Evolutionary conservation across 2,329 filamentous ascomycete species (phyloP).

Genomic region (Cladobotryum mycophilum): DNA sequence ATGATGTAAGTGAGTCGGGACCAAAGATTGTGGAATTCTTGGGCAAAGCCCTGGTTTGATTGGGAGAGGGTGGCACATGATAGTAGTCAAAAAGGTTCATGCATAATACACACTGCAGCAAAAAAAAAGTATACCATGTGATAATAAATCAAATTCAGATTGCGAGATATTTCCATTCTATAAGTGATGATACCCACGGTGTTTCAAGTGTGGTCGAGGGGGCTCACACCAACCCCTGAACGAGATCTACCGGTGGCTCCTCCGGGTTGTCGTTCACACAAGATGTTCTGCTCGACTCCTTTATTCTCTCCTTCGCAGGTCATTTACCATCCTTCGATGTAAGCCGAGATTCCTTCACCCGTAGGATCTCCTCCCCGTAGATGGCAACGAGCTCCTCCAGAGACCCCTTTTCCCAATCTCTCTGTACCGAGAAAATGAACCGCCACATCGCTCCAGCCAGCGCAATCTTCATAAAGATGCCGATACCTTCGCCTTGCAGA

Average conservation of each 20-base stretch:
- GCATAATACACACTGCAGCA: no score
- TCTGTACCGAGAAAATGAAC: background rate
- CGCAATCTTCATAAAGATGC: background rate
- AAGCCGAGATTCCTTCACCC: background rate
- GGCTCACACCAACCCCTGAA: no score
- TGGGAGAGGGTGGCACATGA: no score
- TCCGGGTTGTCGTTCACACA: background rate
- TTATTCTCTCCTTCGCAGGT: background rate
- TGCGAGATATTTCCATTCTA: no score
- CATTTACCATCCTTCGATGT: background rate
- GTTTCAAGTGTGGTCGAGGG: no score
- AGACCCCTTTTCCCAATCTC: background rate
- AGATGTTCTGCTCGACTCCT: no score
- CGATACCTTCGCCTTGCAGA: background rate
- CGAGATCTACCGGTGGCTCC: no score
- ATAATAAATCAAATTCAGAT: no score
- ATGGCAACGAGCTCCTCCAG: background rate
- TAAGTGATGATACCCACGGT: no score
- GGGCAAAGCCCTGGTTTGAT: background rate
- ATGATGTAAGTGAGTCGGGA: conserved; percentile 7
- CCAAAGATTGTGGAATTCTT: conserved; percentile 20
- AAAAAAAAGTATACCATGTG: no score
- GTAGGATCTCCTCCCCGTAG: background rate
- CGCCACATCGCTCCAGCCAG: background rate
- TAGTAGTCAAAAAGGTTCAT: no score